These are phyloP conservation scores for Verticillium alfalfae DNA, from an alignment of 2,329 filamentous ascomycete genomes.

Conservation along the genomic window DNA sequence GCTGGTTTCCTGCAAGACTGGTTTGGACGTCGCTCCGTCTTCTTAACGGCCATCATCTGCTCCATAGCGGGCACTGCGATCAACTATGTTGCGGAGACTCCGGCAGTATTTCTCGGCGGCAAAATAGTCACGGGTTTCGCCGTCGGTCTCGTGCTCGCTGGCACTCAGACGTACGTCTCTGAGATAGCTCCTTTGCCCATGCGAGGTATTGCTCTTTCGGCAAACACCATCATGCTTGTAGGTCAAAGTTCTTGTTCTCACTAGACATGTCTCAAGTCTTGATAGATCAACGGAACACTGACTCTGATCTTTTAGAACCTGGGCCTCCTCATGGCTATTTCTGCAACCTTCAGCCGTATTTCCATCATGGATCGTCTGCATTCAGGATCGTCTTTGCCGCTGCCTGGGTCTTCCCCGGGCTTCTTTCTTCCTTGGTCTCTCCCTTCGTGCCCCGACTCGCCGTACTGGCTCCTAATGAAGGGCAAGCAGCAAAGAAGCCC, in stretches of 20 bases:
- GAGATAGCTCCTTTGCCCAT: slow-evolving; percentile 8
- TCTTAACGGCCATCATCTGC: slow-evolving; percentile 8
- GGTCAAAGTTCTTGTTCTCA: background rate
- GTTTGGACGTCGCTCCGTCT: slow-evolving; percentile 11
- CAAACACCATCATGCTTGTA: slow-evolving; percentile 4
- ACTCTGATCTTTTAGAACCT: slow-evolving; percentile 4
- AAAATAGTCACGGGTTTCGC: slow-evolving; percentile 15
- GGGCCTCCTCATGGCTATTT: slow-evolving; percentile 10
- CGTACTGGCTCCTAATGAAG: slow-evolving; percentile 32
- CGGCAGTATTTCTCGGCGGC: slow-evolving; percentile 11
- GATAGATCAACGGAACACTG: background rate
- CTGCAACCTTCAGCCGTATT: slow-evolving; percentile 10
- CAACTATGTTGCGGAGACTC: slow-evolving; percentile 8
- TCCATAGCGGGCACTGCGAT: slow-evolving; percentile 11
- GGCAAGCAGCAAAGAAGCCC: slow-evolving; percentile 23
- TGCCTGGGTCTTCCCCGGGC: slow-evolving; percentile 4
- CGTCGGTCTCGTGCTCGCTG: slow-evolving; percentile 11
- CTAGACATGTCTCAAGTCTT: background rate
- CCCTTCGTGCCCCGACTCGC: slow-evolving; percentile 36
- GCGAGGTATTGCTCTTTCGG: slow-evolving; percentile 10
- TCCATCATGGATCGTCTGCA: slow-evolving; percentile 11
- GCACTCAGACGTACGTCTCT: slow-evolving; percentile 13
- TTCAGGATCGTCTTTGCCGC: slow-evolving; percentile 11
- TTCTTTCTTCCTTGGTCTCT: slow-evolving; percentile 9
- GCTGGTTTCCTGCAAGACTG: slow-evolving; percentile 13